Base-by-base conservation (phyloP, 1,139 yeast species). In the Tardiomyces blankii region DNA sequence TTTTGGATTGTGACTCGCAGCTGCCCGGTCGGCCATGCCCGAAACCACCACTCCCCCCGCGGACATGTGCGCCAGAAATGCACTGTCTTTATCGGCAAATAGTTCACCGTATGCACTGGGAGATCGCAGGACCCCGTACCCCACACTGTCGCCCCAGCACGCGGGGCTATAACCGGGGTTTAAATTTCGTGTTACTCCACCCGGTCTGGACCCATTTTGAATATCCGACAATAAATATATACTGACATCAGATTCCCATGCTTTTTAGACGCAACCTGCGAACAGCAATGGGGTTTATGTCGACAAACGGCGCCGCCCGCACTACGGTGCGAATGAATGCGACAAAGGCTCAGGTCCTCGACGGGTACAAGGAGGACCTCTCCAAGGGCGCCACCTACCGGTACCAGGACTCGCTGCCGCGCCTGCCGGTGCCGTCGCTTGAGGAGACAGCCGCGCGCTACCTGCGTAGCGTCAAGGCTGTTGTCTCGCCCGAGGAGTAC, bases 401-500 rank as follows among this genome's bases (percentile, higher is more conserved):
- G 54, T 78, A 70, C 68, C 96, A 89, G 65, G 73, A 74, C 41
- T 72, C 80, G 41, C 74, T 91, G 49, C 96, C 97, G 12, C 73
- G 78, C 48, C 74, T 91, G 53, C 97, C 97, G 1, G 95, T 91
- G 12, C 98, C 98, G 1, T 67, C 81, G 2, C 73, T 91, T 49
- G 74, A 78, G 48, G 79, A 80, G 49, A 86, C 96, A 13, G 76
- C 85, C 33, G 64, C 71, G 19, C 77, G 78, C 53, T 91, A 87
- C 64, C 71, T 89, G 58, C 72, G 75, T 53, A 74, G 91, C 2
- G 78, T 91, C 46, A 76, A 76, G 58, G 95, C 97, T 1, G 77
- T 72, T 62, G 73, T 76, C 32, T 58, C 74, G 45, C 74, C 76
- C 25, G 68, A 69, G 43, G 85, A 84, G 59, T 77, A 76, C 49